These are phyloP conservation scores for Saccharomycopsis hybrid DNA, from an alignment of 1,139 yeast genomes.

Conservation along the genomic window DNA sequence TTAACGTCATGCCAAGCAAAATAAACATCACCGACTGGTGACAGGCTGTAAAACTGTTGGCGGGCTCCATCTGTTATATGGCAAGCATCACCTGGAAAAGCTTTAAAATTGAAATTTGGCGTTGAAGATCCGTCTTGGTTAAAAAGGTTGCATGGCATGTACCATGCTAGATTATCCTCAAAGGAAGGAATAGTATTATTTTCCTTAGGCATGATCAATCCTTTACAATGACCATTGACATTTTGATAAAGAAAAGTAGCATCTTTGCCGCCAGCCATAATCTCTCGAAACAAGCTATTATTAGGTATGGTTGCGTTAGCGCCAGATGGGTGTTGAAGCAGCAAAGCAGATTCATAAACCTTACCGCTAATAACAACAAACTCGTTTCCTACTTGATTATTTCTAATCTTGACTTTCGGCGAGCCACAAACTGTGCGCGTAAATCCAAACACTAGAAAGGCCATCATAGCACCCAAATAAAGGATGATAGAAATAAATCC, in stretches of 20 bases:
- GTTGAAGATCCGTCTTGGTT: conserved; percentile 62
- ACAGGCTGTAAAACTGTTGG: conserved; percentile 53
- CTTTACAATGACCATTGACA: conserved; percentile 89
- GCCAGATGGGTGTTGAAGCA: conserved; percentile 35
- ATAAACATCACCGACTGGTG: conserved; percentile 67
- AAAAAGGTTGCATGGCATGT: conserved; percentile 83
- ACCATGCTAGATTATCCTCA: conserved; percentile 77
- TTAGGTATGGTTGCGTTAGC: conserved; percentile 65
- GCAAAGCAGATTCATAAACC: conserved; percentile 44
- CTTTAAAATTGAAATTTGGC: conserved; percentile 54
- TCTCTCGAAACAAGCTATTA: conserved; percentile 74
- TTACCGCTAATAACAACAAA: conserved; percentile 74
- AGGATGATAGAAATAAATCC: conserved; percentile 74
- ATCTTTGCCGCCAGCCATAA: conserved; percentile 84
- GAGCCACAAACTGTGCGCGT: conserved; percentile 74
- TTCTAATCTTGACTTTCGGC: conserved; percentile 45
- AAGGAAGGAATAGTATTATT: conserved; percentile 66
- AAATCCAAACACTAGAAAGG: conserved; percentile 87
- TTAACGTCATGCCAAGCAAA: conserved; percentile 86
- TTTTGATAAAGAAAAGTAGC: conserved; percentile 88
- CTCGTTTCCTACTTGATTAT: conserved; percentile 52
- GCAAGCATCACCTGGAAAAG: conserved; percentile 85
- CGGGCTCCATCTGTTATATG: conserved; percentile 74
- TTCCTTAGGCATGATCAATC: conserved; percentile 66
- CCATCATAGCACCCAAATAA: conserved; percentile 70